These are phyloP conservation scores for Rhodotorula sphaerocarpa DNA, from an alignment of 768 basidiomycete genomes.

Conservation along the genomic window DNA sequence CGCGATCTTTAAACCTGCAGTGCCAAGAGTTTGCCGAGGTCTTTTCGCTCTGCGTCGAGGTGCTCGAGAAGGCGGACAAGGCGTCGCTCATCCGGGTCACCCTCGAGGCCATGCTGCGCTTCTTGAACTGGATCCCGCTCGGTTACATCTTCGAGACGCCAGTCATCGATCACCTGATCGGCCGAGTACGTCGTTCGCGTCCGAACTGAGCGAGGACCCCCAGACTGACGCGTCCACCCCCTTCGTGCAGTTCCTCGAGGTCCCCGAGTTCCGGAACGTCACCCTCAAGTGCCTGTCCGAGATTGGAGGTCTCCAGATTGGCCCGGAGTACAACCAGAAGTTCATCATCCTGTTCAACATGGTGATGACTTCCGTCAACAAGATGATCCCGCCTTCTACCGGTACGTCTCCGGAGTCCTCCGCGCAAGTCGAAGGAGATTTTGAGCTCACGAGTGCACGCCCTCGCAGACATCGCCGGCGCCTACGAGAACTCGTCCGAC, in stretches of 20 bases:
- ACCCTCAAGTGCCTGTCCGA: slow-evolving; percentile 94
- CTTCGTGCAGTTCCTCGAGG: slow-evolving; percentile 73
- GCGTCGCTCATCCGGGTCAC: slow-evolving; percentile 87
- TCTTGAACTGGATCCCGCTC: slow-evolving; percentile 98
- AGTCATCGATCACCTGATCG: slow-evolving; percentile 85
- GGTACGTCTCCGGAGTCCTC: slow-evolving; percentile 43
- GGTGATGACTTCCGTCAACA: slow-evolving; percentile 50
- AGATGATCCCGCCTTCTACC: slow-evolving; percentile 91
- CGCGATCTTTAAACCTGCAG: slow-evolving; percentile 3
- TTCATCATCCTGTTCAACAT: slow-evolving; percentile 87
- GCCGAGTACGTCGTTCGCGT: slow-evolving; percentile 57
- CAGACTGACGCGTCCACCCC: slow-evolving; percentile 2
- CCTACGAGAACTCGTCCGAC: slow-evolving; percentile 80
- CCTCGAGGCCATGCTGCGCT: slow-evolving; percentile 84
- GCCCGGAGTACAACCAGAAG: slow-evolving; percentile 94
- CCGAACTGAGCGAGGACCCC: not conserved
- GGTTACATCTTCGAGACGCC: slow-evolving; percentile 98
- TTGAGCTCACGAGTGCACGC: not conserved
- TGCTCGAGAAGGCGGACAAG: slow-evolving; percentile 94
- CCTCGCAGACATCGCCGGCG: slow-evolving; percentile 65
- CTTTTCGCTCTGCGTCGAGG: slow-evolving; percentile 93
- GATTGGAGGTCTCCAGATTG: slow-evolving; percentile 87
- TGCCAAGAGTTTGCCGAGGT: slow-evolving; percentile 60
- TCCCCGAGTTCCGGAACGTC: slow-evolving; percentile 91
- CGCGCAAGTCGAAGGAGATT: not conserved